Percentiles rank a stretch among this genome's conserved stretches.
phyloP scores from a whole-genome alignment of 352 stramenopile genomes.

The Globisporangium parvum region DNA sequence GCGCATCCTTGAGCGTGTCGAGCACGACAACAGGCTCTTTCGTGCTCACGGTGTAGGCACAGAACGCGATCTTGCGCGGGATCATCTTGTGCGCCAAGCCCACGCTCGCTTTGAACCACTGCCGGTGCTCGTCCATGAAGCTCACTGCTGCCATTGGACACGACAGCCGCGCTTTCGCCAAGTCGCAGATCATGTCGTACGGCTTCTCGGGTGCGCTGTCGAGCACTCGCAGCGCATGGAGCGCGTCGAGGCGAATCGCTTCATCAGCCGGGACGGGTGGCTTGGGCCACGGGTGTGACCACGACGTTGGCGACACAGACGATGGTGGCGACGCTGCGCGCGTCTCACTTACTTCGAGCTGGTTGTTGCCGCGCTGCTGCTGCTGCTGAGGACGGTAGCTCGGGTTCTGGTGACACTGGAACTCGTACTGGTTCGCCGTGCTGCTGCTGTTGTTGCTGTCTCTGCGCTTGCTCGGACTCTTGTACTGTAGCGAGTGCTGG shows the following conservation, averaged over 20 bases:
- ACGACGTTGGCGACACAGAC: constrained; percentile 19
- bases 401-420: constrained; percentile 7
- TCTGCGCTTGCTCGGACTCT: constrained; percentile 9
- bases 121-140: constrained; percentile 67
- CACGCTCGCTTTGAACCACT: constrained; percentile 77
- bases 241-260: constrained; percentile 36
- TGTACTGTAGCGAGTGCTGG: constrained; percentile 6
- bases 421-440: constrained; percentile 1
- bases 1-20: constrained; percentile 84
- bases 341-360: constrained; percentile 8
- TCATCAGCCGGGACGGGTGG: constrained; percentile 54
- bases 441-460: constrained; percentile 19
- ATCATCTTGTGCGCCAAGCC: constrained; percentile 73
- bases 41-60: constrained; percentile 52
- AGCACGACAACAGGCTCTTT: constrained; percentile 74
- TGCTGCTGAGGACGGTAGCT: constrained; percentile 1
- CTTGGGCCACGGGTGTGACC: constrained; percentile 68
- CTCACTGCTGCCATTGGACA: constrained; percentile 78
- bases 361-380: constrained; percentile 16
- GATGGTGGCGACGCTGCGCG: constrained; percentile 3
- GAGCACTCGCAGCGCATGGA: constrained; percentile 50
- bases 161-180: constrained; percentile 53
- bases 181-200: constrained; percentile 77
- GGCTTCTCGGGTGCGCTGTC: constrained; percentile 51
- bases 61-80: constrained; percentile 76